Evolutionary conservation across 73 alveolate species (phyloP).

Genomic region (Tetrahymena borealis): DNA sequence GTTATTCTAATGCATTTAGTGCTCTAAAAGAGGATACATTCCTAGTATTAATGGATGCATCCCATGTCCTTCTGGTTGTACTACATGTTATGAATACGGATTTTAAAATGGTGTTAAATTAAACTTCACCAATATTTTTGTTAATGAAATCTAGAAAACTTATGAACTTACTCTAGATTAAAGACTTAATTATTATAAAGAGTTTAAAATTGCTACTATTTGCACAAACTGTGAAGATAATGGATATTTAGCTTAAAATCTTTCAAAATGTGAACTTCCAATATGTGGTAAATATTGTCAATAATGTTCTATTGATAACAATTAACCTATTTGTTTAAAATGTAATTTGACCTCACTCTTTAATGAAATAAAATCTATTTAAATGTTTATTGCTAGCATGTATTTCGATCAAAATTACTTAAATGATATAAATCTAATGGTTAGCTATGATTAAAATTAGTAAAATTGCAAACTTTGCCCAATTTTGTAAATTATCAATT

Average conservation of each 20-base stretch:
- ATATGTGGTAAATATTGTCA: neutral
- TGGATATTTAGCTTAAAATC: neutral
- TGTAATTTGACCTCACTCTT: neutral
- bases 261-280: neutral
- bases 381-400: neutral
- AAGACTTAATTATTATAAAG: neutral
- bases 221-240: neutral
- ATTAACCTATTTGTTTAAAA: neutral
- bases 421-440: neutral
- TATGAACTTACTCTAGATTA: neutral
- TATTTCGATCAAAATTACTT: neutral
- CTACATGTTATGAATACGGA: neutral
- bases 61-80: neutral
- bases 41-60: neutral
- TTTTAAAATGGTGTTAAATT: neutral
- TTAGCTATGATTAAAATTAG: neutral
- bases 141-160: neutral
- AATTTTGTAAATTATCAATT: neutral
- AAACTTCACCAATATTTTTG: neutral
- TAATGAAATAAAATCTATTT: neutral
- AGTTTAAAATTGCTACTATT: neutral
- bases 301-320: neutral
- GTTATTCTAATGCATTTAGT: neutral
- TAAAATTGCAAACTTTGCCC: neutral
- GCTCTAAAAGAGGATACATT: neutral